A percentile compares a stretch with the other conserved stretches of the same genome.
Evolutionary conservation across 1,139 yeast genomes (phyloP).

Genomic region (Magnusiomyces fungicola): DNA sequence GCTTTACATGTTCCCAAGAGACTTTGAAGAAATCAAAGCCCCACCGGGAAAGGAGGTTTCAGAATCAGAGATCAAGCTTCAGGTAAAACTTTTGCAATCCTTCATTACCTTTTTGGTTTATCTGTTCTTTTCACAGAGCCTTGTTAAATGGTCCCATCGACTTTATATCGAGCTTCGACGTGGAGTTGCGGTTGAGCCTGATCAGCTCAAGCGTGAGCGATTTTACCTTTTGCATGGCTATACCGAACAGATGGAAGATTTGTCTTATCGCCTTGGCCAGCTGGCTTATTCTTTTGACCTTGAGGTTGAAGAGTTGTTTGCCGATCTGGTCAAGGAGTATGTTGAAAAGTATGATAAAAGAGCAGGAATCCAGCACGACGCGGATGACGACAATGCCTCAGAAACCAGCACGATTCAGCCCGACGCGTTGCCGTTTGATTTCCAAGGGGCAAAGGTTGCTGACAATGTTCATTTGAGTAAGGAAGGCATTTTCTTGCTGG

Average conservation of each 20-base stretch:
- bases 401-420: slow-evolving; percentile 12
- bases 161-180: slow-evolving; percentile 27
- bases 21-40: slow-evolving; percentile 41
- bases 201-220: slow-evolving; percentile 17
- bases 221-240: slow-evolving; percentile 21
- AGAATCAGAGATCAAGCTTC: slow-evolving; percentile 30
- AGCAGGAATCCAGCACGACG: slow-evolving; percentile 9
- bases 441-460: slow-evolving; percentile 16
- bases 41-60: slow-evolving; percentile 24
- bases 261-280: slow-evolving; percentile 43
- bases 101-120: slow-evolving; percentile 42
- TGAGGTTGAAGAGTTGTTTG: slow-evolving; percentile 41
- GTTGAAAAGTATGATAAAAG: slow-evolving; percentile 9
- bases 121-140: slow-evolving; percentile 32
- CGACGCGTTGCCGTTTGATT: slow-evolving; percentile 14
- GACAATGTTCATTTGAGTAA: slow-evolving; percentile 19
- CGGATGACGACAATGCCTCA: slow-evolving; percentile 12
- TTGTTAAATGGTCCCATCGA: slow-evolving; percentile 30
- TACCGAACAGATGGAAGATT: slow-evolving; percentile 28
- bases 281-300: slow-evolving; percentile 59
- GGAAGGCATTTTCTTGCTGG: slow-evolving; percentile 31
- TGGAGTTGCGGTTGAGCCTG: slow-evolving; percentile 18
- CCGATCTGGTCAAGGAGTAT: slow-evolving; percentile 21
- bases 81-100: slow-evolving; percentile 38
- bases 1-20: slow-evolving; percentile 57